These are phyloP conservation scores for Saussurea involucrata DNA, from an alignment of 129 eudicot genomes.

Conservation along the genomic window DNA sequence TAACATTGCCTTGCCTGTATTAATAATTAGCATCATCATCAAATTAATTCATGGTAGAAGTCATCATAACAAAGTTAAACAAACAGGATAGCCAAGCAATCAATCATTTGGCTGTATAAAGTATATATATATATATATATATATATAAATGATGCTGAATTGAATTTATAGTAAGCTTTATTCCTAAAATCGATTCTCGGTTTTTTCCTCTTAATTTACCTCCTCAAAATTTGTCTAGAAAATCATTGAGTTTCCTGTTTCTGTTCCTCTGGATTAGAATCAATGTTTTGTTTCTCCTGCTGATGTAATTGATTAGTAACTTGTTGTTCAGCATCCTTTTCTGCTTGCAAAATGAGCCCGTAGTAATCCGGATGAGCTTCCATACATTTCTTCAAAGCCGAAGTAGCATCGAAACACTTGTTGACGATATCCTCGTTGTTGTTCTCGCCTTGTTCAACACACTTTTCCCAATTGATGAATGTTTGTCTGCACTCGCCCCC, in stretches of 20 bases:
- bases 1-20: neutral
- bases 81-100: slow-evolving; percentile 15
- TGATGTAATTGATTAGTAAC: slow-evolving; percentile 17
- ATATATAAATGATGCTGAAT: neutral
- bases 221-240: slow-evolving; percentile 23
- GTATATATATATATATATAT: no score
- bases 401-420: slow-evolving; percentile 40
- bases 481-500: slow-evolving; percentile 65
- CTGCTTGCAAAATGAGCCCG: slow-evolving; percentile 26
- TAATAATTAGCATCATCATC: slow-evolving; percentile 6
- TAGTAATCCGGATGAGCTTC: slow-evolving; percentile 70
- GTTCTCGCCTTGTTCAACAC: slow-evolving; percentile 63
- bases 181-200: slow-evolving; percentile 8
- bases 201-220: slow-evolving; percentile 17
- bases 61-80: neutral
- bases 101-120: slow-evolving; percentile 28
- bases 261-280: slow-evolving; percentile 7
- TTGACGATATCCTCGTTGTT: slow-evolving; percentile 56
- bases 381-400: slow-evolving; percentile 75
- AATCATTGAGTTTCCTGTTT: neutral
- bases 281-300: slow-evolving; percentile 6
- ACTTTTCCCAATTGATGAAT: slow-evolving; percentile 56
- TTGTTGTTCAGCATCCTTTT: slow-evolving; percentile 25
- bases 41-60: neutral
- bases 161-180: slow-evolving; percentile 12